A percentile compares a stretch with the other conserved stretches of the same genome.
Evolutionary conservation across 495 filamentous ascomycete species (phyloP).

Genomic region (Schizothecium vesticola): DNA sequence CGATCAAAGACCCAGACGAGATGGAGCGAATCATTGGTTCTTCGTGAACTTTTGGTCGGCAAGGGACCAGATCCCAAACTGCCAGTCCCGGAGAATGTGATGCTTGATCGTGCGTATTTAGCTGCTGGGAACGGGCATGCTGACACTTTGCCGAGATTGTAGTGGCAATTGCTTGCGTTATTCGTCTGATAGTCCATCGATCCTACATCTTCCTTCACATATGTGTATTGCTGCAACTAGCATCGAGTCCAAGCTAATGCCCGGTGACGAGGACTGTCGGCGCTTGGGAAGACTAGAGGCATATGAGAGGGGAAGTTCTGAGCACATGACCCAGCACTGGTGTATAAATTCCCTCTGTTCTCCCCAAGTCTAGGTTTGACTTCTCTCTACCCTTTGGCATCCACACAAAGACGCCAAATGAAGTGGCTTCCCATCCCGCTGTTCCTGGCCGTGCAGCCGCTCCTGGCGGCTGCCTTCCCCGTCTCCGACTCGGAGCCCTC

Average conservation of each 20-base stretch:
- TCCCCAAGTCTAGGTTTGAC: too few relatives aligned
- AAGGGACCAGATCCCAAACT: not conserved
- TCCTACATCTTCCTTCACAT: not conserved
- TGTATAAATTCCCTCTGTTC: not conserved
- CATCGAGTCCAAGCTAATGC: not conserved
- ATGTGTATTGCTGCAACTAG: not conserved
- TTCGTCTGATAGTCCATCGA: not conserved
- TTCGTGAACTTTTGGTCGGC: not conserved
- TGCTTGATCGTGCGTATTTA: not conserved
- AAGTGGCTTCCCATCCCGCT: not conserved
- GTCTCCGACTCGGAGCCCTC: not conserved
- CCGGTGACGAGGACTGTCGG: not conserved
- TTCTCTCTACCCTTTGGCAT: too few relatives aligned
- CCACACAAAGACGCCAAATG: not conserved
- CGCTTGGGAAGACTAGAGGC: not conserved
- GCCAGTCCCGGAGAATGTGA: not conserved
- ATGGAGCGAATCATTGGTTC: constrained; percentile 54
- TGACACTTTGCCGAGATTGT: not conserved
- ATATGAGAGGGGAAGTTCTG: not conserved
- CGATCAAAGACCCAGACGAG: constrained; percentile 66
- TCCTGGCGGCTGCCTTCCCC: not conserved
- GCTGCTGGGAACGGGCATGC: not conserved
- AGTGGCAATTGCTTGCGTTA: not conserved
- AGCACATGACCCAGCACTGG: not conserved
- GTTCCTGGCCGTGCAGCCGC: not conserved